Evolutionary conservation across 163 green algal species (phyloP), one percentile per base, ranked within the genome.

Genomic region (Chloroidium sp.): DNA sequence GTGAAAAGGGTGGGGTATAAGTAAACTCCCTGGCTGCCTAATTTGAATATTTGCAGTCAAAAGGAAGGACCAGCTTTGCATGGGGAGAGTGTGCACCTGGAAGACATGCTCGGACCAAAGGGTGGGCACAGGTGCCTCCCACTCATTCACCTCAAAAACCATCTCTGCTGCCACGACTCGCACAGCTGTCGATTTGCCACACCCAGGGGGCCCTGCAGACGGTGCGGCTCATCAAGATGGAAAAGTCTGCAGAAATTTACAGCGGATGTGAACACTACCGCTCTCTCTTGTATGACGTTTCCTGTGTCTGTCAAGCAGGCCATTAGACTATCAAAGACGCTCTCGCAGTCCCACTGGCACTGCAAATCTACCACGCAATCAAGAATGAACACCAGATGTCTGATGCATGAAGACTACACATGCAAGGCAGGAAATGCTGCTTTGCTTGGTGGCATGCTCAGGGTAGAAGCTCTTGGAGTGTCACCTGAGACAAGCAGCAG

Each of bases 171-270:
- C 89, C 80, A 97, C 80, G 13, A 92, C 81, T 59, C 82, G 80
- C 62, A 97, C 61, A 4, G 84, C 88, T 0, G 82, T 84, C 59
- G 85, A 91, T 88, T 97, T 97, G 80, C 93, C 93, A 78, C 91
- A 92, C 0, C 93, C 93, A 12, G 91, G 61, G 0, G 93, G 93
- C 1, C 93, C 93, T 90, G 90, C 80, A 82, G 2, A 1, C 57
- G 36, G 36, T 36, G 36, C 36, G 36, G 36, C 36, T 36, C 36
- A 36, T 36, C 36, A 36, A 36, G 36, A 36, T 36, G 36, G 36
- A 36, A 36, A 36, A 36, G 36, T 36, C 36, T 36, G 36, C 36
- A 36, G 36, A 36, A 36, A 36, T 36, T 36, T 36, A 36, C 36
- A 36, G 36, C 36, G 36, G 36, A 36, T 36, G 36, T 36, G 36